Evolutionary conservation across 202 grass and related monocot species (phyloP).

Genomic region (Cymbopogon flexuosus): DNA sequence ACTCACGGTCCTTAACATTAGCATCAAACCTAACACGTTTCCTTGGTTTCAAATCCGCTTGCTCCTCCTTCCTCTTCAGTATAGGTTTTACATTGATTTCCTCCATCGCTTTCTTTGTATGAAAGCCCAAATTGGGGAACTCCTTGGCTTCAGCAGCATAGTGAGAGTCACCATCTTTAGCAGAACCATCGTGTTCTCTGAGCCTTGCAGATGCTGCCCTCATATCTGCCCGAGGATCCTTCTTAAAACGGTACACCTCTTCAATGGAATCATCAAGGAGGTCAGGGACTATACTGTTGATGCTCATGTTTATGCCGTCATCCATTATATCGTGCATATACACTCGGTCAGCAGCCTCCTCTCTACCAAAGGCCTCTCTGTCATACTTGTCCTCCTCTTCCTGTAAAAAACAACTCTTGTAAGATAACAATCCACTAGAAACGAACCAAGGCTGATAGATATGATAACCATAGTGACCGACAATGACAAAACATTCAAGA

Average conservation of each 20-base stretch:
- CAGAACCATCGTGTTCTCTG: slow-evolving; percentile 44
- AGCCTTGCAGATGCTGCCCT: slow-evolving; percentile 63
- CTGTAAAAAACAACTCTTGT: slow-evolving; percentile 35
- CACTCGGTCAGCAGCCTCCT: slow-evolving; percentile 55
- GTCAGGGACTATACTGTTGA: slow-evolving; percentile 71
- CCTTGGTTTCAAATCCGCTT: slow-evolving; percentile 60
- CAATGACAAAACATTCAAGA: background rate
- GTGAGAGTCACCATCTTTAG: slow-evolving; percentile 12
- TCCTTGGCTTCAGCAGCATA: slow-evolving; percentile 23
- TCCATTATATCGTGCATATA: slow-evolving; percentile 92
- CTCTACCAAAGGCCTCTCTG: slow-evolving; percentile 60
- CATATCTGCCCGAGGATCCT: slow-evolving; percentile 67
- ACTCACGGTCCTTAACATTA: slow-evolving; percentile 40
- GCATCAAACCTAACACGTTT: slow-evolving; percentile 84
- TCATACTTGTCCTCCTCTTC: slow-evolving; percentile 96
- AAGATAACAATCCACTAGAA: background rate
- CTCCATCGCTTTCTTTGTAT: slow-evolving; percentile 31
- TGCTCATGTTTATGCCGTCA: slow-evolving; percentile 71
- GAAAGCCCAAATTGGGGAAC: background rate
- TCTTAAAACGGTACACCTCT: slow-evolving; percentile 28
- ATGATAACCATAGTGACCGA: background rate
- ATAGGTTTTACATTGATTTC: slow-evolving; percentile 72
- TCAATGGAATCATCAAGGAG: slow-evolving; percentile 60
- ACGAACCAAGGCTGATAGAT: background rate
- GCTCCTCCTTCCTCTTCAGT: slow-evolving; percentile 80